These are phyloP conservation scores for Podospora tetraspora DNA, from an alignment of 495 filamentous ascomycete genomes.

Conservation along the genomic window DNA sequence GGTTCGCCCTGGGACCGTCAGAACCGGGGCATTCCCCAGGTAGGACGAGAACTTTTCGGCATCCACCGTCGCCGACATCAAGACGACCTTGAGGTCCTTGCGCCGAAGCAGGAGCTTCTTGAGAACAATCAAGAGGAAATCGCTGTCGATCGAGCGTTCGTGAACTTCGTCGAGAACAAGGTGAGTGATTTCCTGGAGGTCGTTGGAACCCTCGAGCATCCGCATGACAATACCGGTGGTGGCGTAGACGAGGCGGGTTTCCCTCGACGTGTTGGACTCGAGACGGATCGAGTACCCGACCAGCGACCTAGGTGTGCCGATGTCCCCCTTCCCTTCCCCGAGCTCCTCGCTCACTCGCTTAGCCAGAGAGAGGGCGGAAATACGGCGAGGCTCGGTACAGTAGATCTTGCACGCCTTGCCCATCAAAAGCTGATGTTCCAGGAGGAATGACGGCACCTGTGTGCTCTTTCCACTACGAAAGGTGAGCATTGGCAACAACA, in stretches of 20 bases:
- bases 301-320: conserved; percentile 76
- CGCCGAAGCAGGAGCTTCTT: conserved; percentile 68
- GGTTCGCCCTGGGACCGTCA: conserved; percentile 86
- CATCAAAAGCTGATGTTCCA: conserved; percentile 78
- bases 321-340: conserved; percentile 72
- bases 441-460: conserved; percentile 84
- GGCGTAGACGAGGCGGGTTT: conserved; percentile 83
- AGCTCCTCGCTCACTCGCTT: conserved; percentile 89
- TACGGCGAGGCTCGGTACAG: conserved; percentile 92
- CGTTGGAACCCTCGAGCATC: conserved; percentile 85
- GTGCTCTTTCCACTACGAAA: conserved; percentile 77
- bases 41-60: conserved; percentile 87
- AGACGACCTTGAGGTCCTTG: conserved; percentile 70
- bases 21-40: conserved; percentile 71
- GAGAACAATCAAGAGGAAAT: conserved; percentile 87
- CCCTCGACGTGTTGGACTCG: conserved; percentile 73
- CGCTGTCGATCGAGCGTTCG: conserved; percentile 89
- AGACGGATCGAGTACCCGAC: conserved; percentile 92
- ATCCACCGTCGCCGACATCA: conserved; percentile 97
- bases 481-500: conserved; percentile 17
- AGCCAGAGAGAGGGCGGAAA: conserved; percentile 91
- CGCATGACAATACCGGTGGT: conserved; percentile 88
- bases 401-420: conserved; percentile 86
- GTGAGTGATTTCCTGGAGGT: conserved; percentile 83
- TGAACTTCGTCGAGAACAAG: conserved; percentile 94